These are phyloP conservation scores for Beauveria bassiana DNA, from an alignment of 2,329 filamentous ascomycete species.

Conservation along the genomic window DNA sequence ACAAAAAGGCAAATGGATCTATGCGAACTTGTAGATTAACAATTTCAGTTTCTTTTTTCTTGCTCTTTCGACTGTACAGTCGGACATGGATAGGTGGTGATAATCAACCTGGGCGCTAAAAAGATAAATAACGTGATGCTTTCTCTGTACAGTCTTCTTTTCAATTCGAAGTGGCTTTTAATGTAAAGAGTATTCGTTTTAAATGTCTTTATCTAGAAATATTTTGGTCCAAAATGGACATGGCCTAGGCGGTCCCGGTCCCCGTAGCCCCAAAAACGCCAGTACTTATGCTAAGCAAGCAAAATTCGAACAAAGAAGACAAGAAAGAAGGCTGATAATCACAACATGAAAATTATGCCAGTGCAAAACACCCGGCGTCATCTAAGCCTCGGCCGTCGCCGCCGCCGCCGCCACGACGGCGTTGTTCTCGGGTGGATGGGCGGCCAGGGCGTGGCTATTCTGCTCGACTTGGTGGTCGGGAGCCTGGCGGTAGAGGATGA, in stretches of 20 bases:
- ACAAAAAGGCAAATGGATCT: neutral
- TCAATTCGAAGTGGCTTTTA: neutral
- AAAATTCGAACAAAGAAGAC: slow-evolving; percentile 1
- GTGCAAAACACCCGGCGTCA: neutral
- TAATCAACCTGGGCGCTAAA: neutral
- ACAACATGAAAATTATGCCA: slow-evolving; percentile 7
- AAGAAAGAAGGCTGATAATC: neutral
- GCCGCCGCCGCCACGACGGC: slow-evolving; percentile 27
- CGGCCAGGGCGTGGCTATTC: slow-evolving; percentile 32
- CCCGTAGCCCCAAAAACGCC: slow-evolving; percentile 26
- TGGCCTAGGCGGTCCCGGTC: slow-evolving; percentile 17
- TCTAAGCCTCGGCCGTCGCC: slow-evolving; percentile 16
- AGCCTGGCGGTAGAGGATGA: slow-evolving; percentile 85
- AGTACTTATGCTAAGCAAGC: slow-evolving; percentile 31
- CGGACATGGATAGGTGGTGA: neutral
- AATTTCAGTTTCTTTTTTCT: neutral
- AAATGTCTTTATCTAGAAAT: slow-evolving; percentile 17
- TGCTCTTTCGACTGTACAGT: neutral
- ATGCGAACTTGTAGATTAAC: slow-evolving; percentile 6
- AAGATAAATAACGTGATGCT: neutral
- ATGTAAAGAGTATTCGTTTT: slow-evolving; percentile 14
- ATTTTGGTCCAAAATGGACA: slow-evolving; percentile 24
- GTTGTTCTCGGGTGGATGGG: slow-evolving; percentile 37
- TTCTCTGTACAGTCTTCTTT: neutral
- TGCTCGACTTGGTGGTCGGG: slow-evolving; percentile 41